These are phyloP conservation scores for Staphylotrichum longicolle DNA, from an alignment of 495 filamentous ascomycete species.

Conservation along the genomic window DNA sequence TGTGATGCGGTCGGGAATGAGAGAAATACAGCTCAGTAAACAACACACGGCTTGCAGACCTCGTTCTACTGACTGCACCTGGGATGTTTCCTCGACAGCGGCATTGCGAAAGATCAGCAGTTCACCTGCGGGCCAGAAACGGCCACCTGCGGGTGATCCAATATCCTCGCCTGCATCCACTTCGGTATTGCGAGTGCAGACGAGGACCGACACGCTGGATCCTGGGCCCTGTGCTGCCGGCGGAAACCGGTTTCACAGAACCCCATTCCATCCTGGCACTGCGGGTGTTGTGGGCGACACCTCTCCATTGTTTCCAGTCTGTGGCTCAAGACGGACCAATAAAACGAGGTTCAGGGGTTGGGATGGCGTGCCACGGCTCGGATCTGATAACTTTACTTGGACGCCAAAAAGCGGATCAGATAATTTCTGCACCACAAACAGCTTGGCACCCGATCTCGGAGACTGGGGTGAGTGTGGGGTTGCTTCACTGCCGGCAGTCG, in stretches of 20 bases:
- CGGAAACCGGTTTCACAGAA: slow-evolving; percentile 9
- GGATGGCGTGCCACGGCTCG: slow-evolving; percentile 35
- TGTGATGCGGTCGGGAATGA: background rate
- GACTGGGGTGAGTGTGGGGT: background rate
- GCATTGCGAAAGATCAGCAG: too few relatives aligned
- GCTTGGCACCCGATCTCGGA: slow-evolving; percentile 36
- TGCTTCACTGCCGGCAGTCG: background rate
- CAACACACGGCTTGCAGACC: background rate
- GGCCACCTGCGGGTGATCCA: background rate
- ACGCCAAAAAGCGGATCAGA: slow-evolving; percentile 40
- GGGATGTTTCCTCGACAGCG: too few relatives aligned
- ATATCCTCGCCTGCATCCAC: slow-evolving; percentile 1
- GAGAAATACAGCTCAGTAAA: too few relatives aligned
- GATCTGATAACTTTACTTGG: slow-evolving; percentile 53
- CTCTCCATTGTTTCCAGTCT: background rate
- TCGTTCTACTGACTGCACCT: too few relatives aligned
- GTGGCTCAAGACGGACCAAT: slow-evolving; percentile 23
- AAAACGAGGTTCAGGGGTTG: slow-evolving; percentile 7
- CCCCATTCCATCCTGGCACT: background rate
- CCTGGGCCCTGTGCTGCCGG: background rate
- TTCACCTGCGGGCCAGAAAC: too few relatives aligned
- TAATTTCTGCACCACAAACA: slow-evolving; percentile 32
- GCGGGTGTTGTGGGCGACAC: background rate
- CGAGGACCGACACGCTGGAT: slow-evolving; percentile 1
- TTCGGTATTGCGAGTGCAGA: background rate